Evolutionary conservation across 805 yeast genomes (phyloP).

Genomic region (Kregervanrija delftensis): DNA sequence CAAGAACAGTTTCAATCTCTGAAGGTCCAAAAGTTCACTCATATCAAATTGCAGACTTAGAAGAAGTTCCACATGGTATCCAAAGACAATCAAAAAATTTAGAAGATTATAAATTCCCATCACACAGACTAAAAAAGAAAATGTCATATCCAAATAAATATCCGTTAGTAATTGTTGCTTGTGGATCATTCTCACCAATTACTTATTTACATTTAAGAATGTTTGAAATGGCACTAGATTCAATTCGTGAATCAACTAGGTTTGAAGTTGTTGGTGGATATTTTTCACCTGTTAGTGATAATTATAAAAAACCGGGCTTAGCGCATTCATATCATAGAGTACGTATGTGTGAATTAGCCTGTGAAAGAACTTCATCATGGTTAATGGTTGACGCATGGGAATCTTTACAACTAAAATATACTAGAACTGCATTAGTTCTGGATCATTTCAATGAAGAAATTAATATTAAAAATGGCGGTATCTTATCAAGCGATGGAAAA

Average conservation of each 20-base stretch:
- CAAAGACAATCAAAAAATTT: conserved; percentile 76
- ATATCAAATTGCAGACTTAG: conserved; percentile 82
- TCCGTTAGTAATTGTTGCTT: conserved; percentile 92
- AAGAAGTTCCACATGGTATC: conserved; percentile 94
- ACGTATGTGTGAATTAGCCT: conserved; percentile 96
- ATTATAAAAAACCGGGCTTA: conserved; percentile 87
- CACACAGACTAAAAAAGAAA: conserved; percentile 70
- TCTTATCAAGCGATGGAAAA: conserved; percentile 50
- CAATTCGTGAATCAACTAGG: conserved; percentile 82
- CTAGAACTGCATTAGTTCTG: conserved; percentile 89
- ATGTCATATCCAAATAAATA: conserved; percentile 68
- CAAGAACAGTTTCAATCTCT: neutral
- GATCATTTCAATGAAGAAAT: conserved; percentile 97
- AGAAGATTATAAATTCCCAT: conserved; percentile 72
- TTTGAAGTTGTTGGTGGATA: conserved; percentile 96
- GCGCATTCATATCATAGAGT: conserved; percentile 89
- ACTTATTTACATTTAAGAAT: conserved; percentile 91
- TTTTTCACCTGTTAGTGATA: conserved; percentile 90
- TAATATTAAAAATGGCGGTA: conserved; percentile 84
- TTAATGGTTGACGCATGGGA: conserved; percentile 99
- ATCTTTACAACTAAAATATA: conserved; percentile 81
- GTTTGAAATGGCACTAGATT: conserved; percentile 98
- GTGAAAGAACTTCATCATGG: conserved; percentile 96
- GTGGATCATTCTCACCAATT: conserved; percentile 95
- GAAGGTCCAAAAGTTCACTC: conserved; percentile 38